These are phyloP conservation scores for Linnemannia hyalina DNA, from an alignment of 192 early-diverging fungal genomes.

Conservation along the genomic window DNA sequence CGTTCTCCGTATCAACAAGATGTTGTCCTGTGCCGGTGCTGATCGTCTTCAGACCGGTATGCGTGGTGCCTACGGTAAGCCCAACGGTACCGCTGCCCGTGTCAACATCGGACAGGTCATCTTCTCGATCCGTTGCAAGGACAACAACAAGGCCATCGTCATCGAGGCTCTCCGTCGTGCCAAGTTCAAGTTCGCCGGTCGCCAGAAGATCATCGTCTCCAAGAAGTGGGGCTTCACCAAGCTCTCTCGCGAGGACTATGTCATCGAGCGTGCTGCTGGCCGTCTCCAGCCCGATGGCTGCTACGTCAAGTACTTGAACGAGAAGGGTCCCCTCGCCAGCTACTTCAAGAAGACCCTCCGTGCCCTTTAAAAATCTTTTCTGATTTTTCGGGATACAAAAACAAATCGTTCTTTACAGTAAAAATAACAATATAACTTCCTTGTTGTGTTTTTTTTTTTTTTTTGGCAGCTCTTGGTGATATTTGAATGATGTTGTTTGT, in stretches of 20 bases:
- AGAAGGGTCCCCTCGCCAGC: conserved; percentile 82
- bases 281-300: conserved; percentile 93
- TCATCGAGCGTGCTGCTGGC: conserved; percentile 79
- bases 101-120: conserved; percentile 99
- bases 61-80: conserved; percentile 99
- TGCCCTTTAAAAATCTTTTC: conserved; percentile 13
- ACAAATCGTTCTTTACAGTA: neutral
- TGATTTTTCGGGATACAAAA: neutral
- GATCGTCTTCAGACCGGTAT: conserved; percentile 99
- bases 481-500: neutral
- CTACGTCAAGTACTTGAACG: conserved; percentile 94
- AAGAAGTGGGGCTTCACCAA: conserved; percentile 99
- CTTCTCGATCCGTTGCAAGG: conserved; percentile 96
- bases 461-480: neutral
- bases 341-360: conserved; percentile 61
- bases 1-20: conserved; percentile 99
- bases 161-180: conserved; percentile 80
- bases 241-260: conserved; percentile 93
- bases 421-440: neutral
- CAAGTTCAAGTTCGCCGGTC: conserved; percentile 98
- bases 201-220: conserved; percentile 98
- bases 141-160: conserved; percentile 92
- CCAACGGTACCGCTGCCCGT: conserved; percentile 94
- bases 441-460: neutral
- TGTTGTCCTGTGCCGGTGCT: conserved; percentile 99